phyloP scores from a whole-genome alignment of 371 early-diverging fungal species.

The Mucor mucedo region DNA sequence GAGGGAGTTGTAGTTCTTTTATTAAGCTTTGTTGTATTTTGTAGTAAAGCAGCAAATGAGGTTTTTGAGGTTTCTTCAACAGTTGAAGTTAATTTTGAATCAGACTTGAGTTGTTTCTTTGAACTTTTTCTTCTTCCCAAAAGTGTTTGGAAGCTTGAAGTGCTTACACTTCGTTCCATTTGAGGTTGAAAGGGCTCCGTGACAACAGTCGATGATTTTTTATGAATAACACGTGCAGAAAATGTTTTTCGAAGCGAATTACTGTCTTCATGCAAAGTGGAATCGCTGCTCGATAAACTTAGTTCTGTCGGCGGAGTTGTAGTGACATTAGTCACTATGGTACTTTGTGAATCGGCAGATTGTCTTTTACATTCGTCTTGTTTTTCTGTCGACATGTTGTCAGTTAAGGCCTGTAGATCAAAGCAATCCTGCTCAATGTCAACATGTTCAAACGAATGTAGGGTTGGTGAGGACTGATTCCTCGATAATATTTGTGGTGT shows the following conservation, averaged over 20 bases:
- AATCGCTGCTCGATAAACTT: background rate
- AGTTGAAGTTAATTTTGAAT: background rate
- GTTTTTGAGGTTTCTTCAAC: background rate
- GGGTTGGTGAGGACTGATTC: background rate
- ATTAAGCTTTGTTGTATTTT: background rate
- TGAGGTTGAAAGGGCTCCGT: background rate
- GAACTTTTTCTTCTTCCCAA: constrained; percentile 2
- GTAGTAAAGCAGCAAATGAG: background rate
- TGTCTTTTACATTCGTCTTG: background rate
- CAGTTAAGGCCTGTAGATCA: background rate
- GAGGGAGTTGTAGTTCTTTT: background rate
- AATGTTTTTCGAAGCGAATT: no score
- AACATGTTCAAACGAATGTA: background rate
- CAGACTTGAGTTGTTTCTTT: background rate
- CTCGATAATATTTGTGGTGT: background rate
- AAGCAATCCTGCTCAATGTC: background rate
- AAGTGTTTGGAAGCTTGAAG: background rate
- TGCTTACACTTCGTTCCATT: background rate
- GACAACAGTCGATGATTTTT: background rate
- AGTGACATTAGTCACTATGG: background rate
- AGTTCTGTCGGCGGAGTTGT: background rate
- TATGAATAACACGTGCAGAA: background rate
- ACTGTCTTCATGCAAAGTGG: background rate
- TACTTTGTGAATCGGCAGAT: constrained; percentile 1
- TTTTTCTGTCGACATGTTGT: background rate